These are phyloP conservation scores for Hemisphaericaspora xylofermentans DNA, from an alignment of 1,139 yeast genomes.

Conservation along the genomic window DNA sequence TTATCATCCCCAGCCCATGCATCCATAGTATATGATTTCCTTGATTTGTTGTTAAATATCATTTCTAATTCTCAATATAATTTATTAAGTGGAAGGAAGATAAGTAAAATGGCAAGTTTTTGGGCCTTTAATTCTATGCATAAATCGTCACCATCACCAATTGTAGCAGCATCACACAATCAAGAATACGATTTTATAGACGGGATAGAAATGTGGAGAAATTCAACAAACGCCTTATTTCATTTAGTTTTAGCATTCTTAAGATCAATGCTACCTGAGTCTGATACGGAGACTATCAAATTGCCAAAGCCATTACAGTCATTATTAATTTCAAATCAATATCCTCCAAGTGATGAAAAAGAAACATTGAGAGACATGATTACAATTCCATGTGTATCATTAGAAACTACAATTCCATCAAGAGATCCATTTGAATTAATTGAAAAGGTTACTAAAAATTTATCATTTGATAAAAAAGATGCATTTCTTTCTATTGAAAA, in stretches of 20 bases:
- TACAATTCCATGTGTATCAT: slow-evolving; percentile 59
- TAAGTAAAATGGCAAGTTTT: slow-evolving; percentile 77
- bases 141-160: neutral
- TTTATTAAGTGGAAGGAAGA: slow-evolving; percentile 74
- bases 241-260: slow-evolving; percentile 77
- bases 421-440: slow-evolving; percentile 41
- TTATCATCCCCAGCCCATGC: slow-evolving; percentile 85
- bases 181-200: slow-evolving; percentile 53
- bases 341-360: slow-evolving; percentile 59
- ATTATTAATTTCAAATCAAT: slow-evolving; percentile 58
- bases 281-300: slow-evolving; percentile 53
- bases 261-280: slow-evolving; percentile 75
- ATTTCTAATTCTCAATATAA: slow-evolving; percentile 82
- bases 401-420: slow-evolving; percentile 63
- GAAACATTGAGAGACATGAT: slow-evolving; percentile 39
- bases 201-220: slow-evolving; percentile 76
- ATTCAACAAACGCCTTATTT: slow-evolving; percentile 82
- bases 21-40: slow-evolving; percentile 81
- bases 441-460: slow-evolving; percentile 60
- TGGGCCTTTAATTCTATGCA: slow-evolving; percentile 70
- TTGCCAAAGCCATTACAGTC: slow-evolving; percentile 66
- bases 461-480: slow-evolving; percentile 70
- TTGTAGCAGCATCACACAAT: slow-evolving; percentile 8
- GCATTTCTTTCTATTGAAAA: slow-evolving; percentile 76
- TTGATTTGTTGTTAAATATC: slow-evolving; percentile 75